Conservation (phyloP, 2,329 filamentous ascomycete genomes). For the Aotearoamyces nothofagi region DNA sequence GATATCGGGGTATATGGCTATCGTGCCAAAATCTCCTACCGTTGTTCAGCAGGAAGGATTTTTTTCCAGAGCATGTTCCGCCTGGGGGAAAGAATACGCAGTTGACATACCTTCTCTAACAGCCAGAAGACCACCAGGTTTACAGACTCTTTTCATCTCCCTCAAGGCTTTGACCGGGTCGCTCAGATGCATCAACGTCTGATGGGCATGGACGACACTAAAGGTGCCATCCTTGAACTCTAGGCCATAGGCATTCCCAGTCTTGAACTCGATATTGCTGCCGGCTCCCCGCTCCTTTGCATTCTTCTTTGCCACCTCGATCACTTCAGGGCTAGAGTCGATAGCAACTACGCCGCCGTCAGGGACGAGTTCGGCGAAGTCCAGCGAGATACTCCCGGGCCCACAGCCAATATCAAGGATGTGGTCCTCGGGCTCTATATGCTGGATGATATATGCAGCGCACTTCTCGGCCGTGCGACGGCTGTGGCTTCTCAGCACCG, state of each 20-base stretch:
- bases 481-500: constrained; percentile 22
- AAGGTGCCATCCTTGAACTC: neutral
- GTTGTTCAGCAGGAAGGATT: too few relatives aligned
- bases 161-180: constrained; percentile 32
- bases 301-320: constrained; percentile 17
- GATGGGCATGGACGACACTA: constrained; percentile 38
- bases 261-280: constrained; percentile 4
- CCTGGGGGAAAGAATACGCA: too few relatives aligned
- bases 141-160: constrained; percentile 38
- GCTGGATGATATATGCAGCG: constrained; percentile 25
- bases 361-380: constrained; percentile 23
- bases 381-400: constrained; percentile 29
- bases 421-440: constrained; percentile 21
- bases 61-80: too few relatives aligned
- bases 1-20: constrained; percentile 8
- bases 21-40: neutral
- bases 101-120: constrained; percentile 22
- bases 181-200: constrained; percentile 39
- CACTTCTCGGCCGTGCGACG: constrained; percentile 26
- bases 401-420: constrained; percentile 32
- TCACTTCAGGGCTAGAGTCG: constrained; percentile 18
- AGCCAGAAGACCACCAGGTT: constrained; percentile 36
- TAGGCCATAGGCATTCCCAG: neutral
- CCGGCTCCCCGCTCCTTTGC: constrained; percentile 7
- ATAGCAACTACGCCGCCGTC: constrained; percentile 24